Percentiles rank a stretch among this genome's conserved stretches.
phyloP scores from a whole-genome alignment of 345 rosid genomes.

The Populus nigra region DNA sequence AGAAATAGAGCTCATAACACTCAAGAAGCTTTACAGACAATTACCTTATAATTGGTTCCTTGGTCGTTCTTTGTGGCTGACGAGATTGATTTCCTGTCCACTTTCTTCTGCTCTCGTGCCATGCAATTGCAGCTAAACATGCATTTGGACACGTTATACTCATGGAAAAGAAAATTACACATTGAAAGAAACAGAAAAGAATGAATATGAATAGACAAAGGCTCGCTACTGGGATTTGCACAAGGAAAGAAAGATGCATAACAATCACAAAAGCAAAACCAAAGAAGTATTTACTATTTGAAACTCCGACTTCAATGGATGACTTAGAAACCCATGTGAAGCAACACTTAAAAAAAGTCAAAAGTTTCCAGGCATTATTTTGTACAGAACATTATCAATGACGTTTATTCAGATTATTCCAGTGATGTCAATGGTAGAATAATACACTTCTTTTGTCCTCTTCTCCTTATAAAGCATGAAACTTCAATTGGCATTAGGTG shows the following conservation, averaged over 20 bases:
- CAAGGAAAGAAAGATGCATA: background rate
- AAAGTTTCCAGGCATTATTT: background rate
- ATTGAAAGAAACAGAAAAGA: background rate
- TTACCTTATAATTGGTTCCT: constrained; percentile 81
- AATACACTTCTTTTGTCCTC: background rate
- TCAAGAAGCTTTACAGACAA: constrained; percentile 4
- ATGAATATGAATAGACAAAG: background rate
- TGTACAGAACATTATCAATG: background rate
- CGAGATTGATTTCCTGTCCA: constrained; percentile 71
- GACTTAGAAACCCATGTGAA: background rate
- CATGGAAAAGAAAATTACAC: background rate
- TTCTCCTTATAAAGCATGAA: background rate
- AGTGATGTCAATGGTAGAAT: background rate
- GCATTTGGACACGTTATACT: constrained; percentile 20
- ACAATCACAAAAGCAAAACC: background rate
- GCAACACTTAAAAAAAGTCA: background rate
- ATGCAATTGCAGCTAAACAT: constrained; percentile 55
- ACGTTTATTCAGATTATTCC: background rate
- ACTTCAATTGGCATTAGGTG: background rate
- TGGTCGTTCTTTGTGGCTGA: constrained; percentile 33
- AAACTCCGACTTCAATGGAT: background rate
- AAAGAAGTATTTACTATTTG: background rate
- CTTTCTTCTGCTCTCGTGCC: constrained; percentile 74
- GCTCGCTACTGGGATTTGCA: background rate
- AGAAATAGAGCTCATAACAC: background rate